Evolutionary conservation across 345 rosid genomes (phyloP), one percentile per base, ranked within the genome.

Genomic region (Dimocarpus longan): DNA sequence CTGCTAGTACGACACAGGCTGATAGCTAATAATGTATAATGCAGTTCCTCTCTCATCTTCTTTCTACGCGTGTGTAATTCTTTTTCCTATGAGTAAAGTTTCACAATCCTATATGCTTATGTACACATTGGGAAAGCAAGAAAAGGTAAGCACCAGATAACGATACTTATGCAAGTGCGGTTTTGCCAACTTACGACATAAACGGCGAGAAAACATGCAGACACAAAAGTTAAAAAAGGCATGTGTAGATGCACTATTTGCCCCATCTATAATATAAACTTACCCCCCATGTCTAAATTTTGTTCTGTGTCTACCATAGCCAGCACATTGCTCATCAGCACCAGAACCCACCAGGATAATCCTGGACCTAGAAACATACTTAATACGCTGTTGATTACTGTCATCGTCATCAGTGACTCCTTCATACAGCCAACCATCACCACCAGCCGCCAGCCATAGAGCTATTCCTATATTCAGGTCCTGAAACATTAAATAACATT

Each of bases 241-340:
- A 68, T 0, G 75, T 28, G 70, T 10, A 5, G 28, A 66, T 42
- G 68, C 63, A 74, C 19, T 32, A 56, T 22, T 59, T 62, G 43
- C n/a, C 42, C 37, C 78, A 68, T 64, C 19, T 28, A 78, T 9
- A 62, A 54, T 44, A 66, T 43, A 78, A 10, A 28, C 73, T 72
- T 84, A 95, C 99, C 99, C 88, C 72, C 90, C 94, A 73, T 89
- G 74, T 87, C 89, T 84, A 75, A 88, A 95, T 74, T 92, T 93
- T 44, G 99, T 95, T 86, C 79, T 92, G 79, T 95, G 98, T 76
- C 98, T 86, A 76, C 98, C 97, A 79, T 95, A 95, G 81, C 99
- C 99, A 77, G 99, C 99, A 87, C 99, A 95, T 79, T 94, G 98
- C 82, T 95, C 97, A 84, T 95, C 99, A 39, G 99, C 99, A 66